Conservation (phyloP, 768 basidiomycete genomes). For the Hericium alpestre region DNA sequence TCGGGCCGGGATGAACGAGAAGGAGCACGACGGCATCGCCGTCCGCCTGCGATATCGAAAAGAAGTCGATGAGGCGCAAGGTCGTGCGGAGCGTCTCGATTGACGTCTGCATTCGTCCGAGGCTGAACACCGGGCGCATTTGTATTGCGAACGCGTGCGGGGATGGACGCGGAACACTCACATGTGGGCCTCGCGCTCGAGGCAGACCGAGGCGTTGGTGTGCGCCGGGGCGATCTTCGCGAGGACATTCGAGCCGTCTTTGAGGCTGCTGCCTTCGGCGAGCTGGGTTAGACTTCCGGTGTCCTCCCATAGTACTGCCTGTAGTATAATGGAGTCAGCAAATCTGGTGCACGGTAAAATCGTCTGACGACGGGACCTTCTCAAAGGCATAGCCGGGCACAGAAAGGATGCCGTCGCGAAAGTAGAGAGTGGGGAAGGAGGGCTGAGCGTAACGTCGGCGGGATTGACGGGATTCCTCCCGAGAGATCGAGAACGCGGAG, state of each 20-base stretch:
- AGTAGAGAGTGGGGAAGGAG: constrained; percentile 48
- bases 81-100: constrained; percentile 43
- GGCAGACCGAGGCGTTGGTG: constrained; percentile 60
- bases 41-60: constrained; percentile 52
- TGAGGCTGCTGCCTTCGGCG: constrained; percentile 58
- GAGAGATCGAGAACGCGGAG: neutral
- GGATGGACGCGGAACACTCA: constrained; percentile 15
- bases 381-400: constrained; percentile 69
- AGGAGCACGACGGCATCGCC: constrained; percentile 66
- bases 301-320: constrained; percentile 58
- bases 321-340: too few relatives aligned
- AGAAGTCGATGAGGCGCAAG: constrained; percentile 51
- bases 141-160: neutral
- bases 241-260: constrained; percentile 57
- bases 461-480: neutral
- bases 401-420: constrained; percentile 42
- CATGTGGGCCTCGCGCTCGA: constrained; percentile 69
- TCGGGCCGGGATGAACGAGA: constrained; percentile 58
- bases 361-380: constrained; percentile 29
- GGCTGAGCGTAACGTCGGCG: constrained; percentile 47
- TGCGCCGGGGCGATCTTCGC: constrained; percentile 68
- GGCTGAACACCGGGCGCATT: constrained; percentile 21
- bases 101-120: constrained; percentile 37
- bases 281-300: constrained; percentile 62
- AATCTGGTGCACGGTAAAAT: constrained; percentile 3